Conservation (phyloP, 352 stramenopile genomes). For the Globisporangium paroecandrum region DNA sequence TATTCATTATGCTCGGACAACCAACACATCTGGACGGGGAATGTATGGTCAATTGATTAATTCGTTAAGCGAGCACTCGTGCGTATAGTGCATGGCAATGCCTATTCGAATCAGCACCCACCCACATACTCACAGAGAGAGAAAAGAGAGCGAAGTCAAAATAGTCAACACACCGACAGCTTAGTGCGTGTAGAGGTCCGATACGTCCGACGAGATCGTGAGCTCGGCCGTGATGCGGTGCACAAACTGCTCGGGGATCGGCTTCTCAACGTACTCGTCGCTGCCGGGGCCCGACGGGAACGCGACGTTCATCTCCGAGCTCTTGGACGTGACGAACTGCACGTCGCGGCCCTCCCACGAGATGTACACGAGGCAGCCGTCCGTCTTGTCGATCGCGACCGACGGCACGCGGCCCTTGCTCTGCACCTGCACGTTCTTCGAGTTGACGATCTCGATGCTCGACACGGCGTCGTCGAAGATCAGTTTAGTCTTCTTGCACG, state of each 20-base stretch:
- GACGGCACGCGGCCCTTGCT: constrained; percentile 91
- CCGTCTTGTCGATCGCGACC: constrained; percentile 99
- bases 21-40: neutral
- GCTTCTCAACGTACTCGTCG: constrained; percentile 93
- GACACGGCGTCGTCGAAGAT: constrained; percentile 96
- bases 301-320: constrained; percentile 95
- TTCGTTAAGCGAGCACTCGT: neutral
- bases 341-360: constrained; percentile 88
- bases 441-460: constrained; percentile 97
- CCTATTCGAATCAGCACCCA: neutral
- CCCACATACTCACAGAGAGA: neutral
- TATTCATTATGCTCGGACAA: neutral
- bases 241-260: constrained; percentile 97
- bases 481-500: constrained; percentile 94
- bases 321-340: constrained; percentile 96
- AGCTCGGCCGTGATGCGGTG: constrained; percentile 89
- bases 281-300: constrained; percentile 84
- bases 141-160: neutral
- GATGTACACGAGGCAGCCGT: constrained; percentile 95
- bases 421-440: constrained; percentile 96
- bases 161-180: neutral
- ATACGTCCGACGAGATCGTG: constrained; percentile 90
- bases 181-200: constrained; percentile 92
- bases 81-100: neutral
- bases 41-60: neutral